Evolutionary conservation across 2,329 filamentous ascomycete species (phyloP).

Genomic region (Colletotrichum horii): DNA sequence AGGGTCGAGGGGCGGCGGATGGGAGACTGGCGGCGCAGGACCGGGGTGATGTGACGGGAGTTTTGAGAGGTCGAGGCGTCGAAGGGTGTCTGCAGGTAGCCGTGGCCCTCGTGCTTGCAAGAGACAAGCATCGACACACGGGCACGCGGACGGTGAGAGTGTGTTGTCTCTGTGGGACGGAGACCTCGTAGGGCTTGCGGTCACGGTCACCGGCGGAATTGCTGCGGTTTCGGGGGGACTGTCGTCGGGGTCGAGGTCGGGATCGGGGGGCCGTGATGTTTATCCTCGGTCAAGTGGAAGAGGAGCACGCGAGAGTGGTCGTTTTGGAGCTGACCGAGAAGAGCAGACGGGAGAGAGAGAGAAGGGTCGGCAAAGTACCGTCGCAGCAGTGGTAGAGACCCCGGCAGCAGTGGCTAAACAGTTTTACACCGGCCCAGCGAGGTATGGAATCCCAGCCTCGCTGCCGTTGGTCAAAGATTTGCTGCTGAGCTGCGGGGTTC

Average conservation of each 20-base stretch:
- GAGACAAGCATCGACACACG: slow-evolving; percentile 16
- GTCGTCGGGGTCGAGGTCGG: neutral
- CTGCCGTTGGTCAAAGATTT: slow-evolving; percentile 22
- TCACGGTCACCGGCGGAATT: neutral
- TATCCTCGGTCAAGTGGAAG: slow-evolving; percentile 23
- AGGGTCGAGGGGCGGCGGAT: slow-evolving; percentile 8
- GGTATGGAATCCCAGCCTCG: slow-evolving; percentile 13
- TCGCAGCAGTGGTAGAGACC: neutral
- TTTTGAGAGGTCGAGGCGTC: slow-evolving; percentile 17
- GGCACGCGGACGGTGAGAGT: slow-evolving; percentile 6
- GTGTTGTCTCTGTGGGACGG: neutral
- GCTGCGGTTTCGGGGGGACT: neutral
- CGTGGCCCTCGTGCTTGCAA: slow-evolving; percentile 18
- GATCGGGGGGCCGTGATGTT: slow-evolving; percentile 8
- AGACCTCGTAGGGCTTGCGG: slow-evolving; percentile 1
- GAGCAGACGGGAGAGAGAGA: neutral
- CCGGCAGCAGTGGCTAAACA: neutral
- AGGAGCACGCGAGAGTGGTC: slow-evolving; percentile 18
- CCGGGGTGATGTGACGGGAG: slow-evolving; percentile 16
- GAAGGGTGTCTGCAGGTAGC: slow-evolving; percentile 20
- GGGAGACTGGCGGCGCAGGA: slow-evolving; percentile 4
- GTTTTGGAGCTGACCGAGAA: neutral
- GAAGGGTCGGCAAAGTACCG: neutral
- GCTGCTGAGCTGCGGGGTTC: slow-evolving; percentile 20
- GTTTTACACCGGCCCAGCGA: neutral